Evolutionary conservation across 192 early-diverging fungal genomes (phyloP).

Genomic region (Coemansia sp.): DNA sequence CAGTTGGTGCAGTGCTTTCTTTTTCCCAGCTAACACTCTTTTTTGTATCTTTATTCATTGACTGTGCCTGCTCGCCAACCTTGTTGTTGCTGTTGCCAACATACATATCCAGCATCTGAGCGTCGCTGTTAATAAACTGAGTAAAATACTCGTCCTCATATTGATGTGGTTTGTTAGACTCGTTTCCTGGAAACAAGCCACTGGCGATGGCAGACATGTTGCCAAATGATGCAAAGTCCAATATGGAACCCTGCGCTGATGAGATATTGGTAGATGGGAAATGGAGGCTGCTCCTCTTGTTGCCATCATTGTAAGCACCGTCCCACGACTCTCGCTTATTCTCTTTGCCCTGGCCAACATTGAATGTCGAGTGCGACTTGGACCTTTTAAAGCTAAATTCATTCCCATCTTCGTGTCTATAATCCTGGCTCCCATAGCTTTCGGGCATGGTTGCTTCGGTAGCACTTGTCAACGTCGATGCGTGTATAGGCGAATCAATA

Average conservation of each 20-base stretch:
- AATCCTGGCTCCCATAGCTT: constrained; percentile 5
- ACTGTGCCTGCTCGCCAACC: too few relatives aligned
- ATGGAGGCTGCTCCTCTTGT: not conserved
- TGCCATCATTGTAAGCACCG: not conserved
- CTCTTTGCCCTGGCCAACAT: not conserved
- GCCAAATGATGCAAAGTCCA: not conserved
- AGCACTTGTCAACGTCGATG: not conserved
- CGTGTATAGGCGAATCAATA: not conserved
- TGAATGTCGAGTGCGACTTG: constrained; percentile 3
- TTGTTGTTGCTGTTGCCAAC: not conserved
- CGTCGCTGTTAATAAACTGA: constrained; percentile 41
- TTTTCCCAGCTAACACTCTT: not conserved
- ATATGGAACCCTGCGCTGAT: not conserved
- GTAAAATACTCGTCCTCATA: constrained; percentile 39
- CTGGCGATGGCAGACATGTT: not conserved
- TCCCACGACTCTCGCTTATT: not conserved
- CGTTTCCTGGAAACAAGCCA: not conserved
- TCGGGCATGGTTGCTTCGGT: not conserved
- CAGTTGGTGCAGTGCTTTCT: constrained; percentile 17
- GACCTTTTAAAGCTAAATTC: not conserved
- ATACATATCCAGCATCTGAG: not conserved
- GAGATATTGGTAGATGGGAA: not conserved
- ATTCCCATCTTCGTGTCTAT: not conserved
- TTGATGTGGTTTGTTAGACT: not conserved
- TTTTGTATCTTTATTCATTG: not conserved